phyloP scores from a whole-genome alignment of 2,329 filamentous ascomycete genomes.

The Pseudopithomyces chartarum region DNA sequence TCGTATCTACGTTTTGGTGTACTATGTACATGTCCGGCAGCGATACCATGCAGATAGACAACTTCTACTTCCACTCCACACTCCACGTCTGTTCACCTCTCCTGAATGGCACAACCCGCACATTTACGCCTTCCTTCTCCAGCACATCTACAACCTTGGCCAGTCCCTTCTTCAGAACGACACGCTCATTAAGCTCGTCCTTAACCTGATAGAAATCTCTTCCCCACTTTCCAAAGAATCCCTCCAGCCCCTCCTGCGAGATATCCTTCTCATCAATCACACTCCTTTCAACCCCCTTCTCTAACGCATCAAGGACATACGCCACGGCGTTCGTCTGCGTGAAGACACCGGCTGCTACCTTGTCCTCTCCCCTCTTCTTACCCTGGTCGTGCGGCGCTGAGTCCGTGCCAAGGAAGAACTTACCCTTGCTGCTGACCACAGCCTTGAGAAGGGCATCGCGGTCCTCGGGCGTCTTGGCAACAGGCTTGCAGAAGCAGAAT shows the following conservation, averaged over 20 bases:
- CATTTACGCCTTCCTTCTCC: slow-evolving; percentile 54
- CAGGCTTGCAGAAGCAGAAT: slow-evolving; percentile 80
- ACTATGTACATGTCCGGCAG: too few relatives aligned
- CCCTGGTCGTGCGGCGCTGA: slow-evolving; percentile 69
- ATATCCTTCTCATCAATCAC: slow-evolving; percentile 60
- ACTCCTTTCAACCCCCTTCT: slow-evolving; percentile 63
- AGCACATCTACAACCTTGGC: slow-evolving; percentile 61
- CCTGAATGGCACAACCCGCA: slow-evolving; percentile 70
- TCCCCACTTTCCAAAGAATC: slow-evolving; percentile 63
- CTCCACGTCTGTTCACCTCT: slow-evolving; percentile 66
- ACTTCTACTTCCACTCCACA: slow-evolving; percentile 45
- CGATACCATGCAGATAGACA: background rate
- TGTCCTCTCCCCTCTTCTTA: slow-evolving; percentile 63
- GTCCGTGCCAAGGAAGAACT: slow-evolving; percentile 77
- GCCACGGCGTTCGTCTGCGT: slow-evolving; percentile 74
- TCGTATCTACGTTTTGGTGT: too few relatives aligned
- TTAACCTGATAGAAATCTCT: slow-evolving; percentile 62
- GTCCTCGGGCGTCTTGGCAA: slow-evolving; percentile 68
- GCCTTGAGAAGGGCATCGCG: slow-evolving; percentile 73
- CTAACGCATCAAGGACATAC: slow-evolving; percentile 68
- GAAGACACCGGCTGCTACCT: slow-evolving; percentile 73
- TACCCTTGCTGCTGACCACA: slow-evolving; percentile 57
- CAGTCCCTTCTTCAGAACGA: slow-evolving; percentile 62
- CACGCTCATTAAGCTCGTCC: slow-evolving; percentile 52
- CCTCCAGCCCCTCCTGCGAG: slow-evolving; percentile 58